These are phyloP conservation scores for Mortierella sp. DNA, from an alignment of 371 early-diverging fungal species.

Conservation along the genomic window DNA sequence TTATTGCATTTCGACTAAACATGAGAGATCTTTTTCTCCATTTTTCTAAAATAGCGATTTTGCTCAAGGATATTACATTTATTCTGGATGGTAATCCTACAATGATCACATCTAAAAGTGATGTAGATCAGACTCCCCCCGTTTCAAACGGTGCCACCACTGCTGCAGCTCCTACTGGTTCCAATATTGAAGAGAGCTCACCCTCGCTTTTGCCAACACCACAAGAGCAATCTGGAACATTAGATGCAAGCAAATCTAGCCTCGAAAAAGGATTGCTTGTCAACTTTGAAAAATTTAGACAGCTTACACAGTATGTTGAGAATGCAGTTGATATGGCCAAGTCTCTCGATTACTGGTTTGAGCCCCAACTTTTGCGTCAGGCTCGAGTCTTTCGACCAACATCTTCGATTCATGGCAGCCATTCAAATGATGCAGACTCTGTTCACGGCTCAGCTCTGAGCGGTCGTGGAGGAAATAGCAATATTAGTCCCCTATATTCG, in stretches of 20 bases:
- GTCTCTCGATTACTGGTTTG: slow-evolving; percentile 45
- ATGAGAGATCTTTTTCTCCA: not conserved
- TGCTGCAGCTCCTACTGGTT: not conserved
- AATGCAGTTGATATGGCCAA: slow-evolving; percentile 48
- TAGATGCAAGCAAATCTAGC: not conserved
- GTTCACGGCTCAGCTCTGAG: slow-evolving; percentile 4
- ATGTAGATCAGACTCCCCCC: slow-evolving; percentile 2
- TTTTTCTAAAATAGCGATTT: slow-evolving; percentile 45
- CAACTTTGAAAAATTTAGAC: slow-evolving; percentile 68
- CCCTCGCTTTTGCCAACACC: not conserved
- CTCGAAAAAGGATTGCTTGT: slow-evolving; percentile 34
- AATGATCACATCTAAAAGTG: slow-evolving; percentile 36
- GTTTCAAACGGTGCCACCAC: not conserved
- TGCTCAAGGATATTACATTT: slow-evolving; percentile 69
- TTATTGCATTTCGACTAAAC: not conserved
- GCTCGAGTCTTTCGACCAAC: slow-evolving; percentile 50
- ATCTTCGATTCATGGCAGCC: slow-evolving; percentile 8
- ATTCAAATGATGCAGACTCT: slow-evolving; percentile 10
- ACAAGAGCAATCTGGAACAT: not conserved
- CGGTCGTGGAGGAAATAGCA: not conserved
- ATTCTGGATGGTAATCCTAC: slow-evolving; percentile 66
- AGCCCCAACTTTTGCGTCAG: slow-evolving; percentile 48
- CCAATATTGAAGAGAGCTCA: not conserved
- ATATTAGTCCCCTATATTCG: not conserved
- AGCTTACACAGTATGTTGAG: slow-evolving; percentile 53